phyloP scores from a whole-genome alignment of 2,329 filamentous ascomycete species.

The Stenocarpella maydis region DNA sequence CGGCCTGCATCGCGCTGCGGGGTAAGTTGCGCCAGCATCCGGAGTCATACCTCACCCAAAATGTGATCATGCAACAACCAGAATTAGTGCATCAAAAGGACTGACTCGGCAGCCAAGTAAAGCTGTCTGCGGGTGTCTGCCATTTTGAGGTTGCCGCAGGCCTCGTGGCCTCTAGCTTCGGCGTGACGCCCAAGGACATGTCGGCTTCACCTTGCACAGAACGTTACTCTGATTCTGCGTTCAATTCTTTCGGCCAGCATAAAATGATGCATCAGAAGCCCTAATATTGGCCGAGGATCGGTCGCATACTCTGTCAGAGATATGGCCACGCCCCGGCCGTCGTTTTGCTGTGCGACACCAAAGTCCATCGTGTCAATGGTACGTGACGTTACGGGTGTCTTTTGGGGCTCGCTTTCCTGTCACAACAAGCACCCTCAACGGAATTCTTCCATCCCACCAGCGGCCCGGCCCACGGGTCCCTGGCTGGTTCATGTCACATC shows the following conservation, averaged over 20 bases:
- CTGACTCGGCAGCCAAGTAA: background rate
- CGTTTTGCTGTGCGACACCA: background rate
- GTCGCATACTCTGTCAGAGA: background rate
- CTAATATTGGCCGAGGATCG: background rate
- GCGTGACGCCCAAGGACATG: too few species aligned
- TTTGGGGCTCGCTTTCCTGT: background rate
- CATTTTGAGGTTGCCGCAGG: background rate
- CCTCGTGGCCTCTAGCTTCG: too few species aligned
- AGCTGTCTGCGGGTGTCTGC: background rate
- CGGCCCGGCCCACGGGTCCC: constrained; percentile 6
- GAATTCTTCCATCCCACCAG: background rate
- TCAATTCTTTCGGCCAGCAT: background rate
- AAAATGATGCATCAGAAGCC: background rate
- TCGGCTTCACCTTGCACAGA: background rate
- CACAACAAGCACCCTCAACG: background rate
- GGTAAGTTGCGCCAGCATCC: background rate
- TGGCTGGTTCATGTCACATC: background rate
- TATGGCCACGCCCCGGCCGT: background rate
- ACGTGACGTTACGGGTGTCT: background rate
- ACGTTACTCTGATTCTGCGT: background rate
- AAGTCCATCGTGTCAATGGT: background rate
- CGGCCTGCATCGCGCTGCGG: background rate
- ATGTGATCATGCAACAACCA: background rate
- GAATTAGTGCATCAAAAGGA: background rate
- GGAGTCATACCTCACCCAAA: background rate